phyloP scores from a whole-genome alignment of 176 grass and related monocot species.

The Areca catechu region DNA sequence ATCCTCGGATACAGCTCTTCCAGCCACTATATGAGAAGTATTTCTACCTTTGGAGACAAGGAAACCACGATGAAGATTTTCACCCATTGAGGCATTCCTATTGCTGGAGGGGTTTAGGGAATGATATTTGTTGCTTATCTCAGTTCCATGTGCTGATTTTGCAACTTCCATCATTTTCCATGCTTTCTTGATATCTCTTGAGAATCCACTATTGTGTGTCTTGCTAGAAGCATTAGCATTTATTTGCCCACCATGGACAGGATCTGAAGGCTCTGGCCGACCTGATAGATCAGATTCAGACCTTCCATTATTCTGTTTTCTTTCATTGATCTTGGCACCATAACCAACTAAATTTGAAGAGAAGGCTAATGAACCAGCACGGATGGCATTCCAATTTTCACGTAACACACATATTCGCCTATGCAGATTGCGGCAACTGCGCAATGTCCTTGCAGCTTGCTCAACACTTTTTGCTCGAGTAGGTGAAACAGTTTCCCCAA shows the following conservation, averaged over 20 bases:
- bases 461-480: conserved; percentile 6
- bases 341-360: conserved; percentile 13
- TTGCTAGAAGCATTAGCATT: conserved; percentile 9
- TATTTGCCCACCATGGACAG: not conserved
- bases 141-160: conserved; percentile 27
- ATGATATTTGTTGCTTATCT: conserved; percentile 23
- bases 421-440: conserved; percentile 33
- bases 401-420: conserved; percentile 34
- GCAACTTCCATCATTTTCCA: conserved; percentile 79
- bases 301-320: conserved; percentile 8
- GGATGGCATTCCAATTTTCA: conserved; percentile 47
- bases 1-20: conserved; percentile 20
- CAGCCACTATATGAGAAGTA: not conserved
- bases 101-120: conserved; percentile 5
- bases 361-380: conserved; percentile 46
- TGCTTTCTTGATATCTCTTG: conserved; percentile 34
- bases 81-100: not conserved
- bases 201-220: conserved; percentile 10
- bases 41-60: not conserved
- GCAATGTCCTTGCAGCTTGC: conserved; percentile 40
- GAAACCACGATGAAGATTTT: not conserved
- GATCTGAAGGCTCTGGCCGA: not conserved
- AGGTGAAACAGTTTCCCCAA: conserved; percentile 1
- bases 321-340: not conserved
- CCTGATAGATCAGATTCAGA: not conserved